Base-by-base conservation (phyloP, 768 basidiomycete species). In the Lanmaoa rubissima region DNA sequence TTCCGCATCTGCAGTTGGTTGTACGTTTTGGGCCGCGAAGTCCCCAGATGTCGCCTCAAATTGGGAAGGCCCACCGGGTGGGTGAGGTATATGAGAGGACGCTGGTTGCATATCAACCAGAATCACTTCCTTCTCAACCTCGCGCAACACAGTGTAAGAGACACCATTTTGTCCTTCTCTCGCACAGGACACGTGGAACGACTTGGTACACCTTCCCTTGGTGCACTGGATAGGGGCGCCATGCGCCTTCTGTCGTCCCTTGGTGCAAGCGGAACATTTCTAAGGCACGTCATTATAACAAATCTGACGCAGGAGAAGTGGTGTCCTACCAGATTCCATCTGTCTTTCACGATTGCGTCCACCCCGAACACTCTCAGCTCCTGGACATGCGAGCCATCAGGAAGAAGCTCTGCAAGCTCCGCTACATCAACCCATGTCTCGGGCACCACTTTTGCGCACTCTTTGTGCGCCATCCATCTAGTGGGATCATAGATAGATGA, bases 111-210 rank as follows among this genome's bases (percentile, higher is more conserved):
- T 57, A 40, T 84, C 85, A 43, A 86, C 61, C 36, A 91, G 70
- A 14, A 92, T 80, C 5, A 93, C 89, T 61, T 92, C 88, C 73
- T 92, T 92, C 73, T 91, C 87, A 0, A 91, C 82, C 63, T 89
- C 87, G 48, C 79, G 75, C n/a, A 86, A 46, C 35, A 89, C 77
- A 1, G 70, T 72, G 64, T 86, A 92, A 24, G 83, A 75, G 42
- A 91, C 79, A 11, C 81, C 82, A 5, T 74, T 68, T 3, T 74
- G 74, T 12, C 70, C 73, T 19, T 83, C 79, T 41, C 79, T 75
- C 0, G 97, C 96, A 70, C 97, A 99, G 4, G 86, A 88, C 31
- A 97, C 88, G 66, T 98, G 96, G 74, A 93, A 97, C 0, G 95
- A 91, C 68, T 90, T 91, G 12, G 90, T 80, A 64, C 95, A 98